Evolutionary conservation across 805 yeast species (phyloP), one percentile per base, ranked within the genome.

Genomic region (Starmerella bombicola): DNA sequence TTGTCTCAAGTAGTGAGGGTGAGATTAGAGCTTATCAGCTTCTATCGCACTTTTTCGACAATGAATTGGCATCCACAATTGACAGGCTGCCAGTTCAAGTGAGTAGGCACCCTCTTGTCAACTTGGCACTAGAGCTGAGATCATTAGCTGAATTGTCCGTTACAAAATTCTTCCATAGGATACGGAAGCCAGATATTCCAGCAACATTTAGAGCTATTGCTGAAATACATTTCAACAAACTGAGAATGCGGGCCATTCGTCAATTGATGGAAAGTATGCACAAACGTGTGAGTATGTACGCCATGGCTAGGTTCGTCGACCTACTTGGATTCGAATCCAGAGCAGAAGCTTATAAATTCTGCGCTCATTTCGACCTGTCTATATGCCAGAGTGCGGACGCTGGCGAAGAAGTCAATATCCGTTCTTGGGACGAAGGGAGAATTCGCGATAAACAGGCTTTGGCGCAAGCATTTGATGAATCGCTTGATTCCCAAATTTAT

Each of bases 21-120:
- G 98, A 91, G 56, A 83, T 91, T 55, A 70, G 96, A 51, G 86
- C 95, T 0, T 91, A 86, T 57, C 79, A 84, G 42, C 62, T 91
- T 17, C 55, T 91, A 15, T 74, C 85, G 50, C 88, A 84, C 51
- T 62, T 82, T 7, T 68, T 82, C 50, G 96, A 91, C 56, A 78
- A 91, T 0, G 96, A 85, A 50, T 62, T 82, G 35, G 95, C 83
- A 48, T 67, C 85, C 40, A 80, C 73, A 47, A 56, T 80, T 9
- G 93, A 83, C 55, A 62, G 66, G 13, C 59, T 85, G 29, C 95
- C 96, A 0, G 41, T 47, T 2, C 53, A 63, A 2, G 66, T 88
- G 1, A 65, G 76, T 26, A 52, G 68, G 18, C 69, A 79, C 54
- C 63, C 65, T 0, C 54, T 65, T 10, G 76, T 91, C 10, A 91